Evolutionary conservation across 2,329 filamentous ascomycete genomes (phyloP).

Genomic region (Nigrospora sphaerica): DNA sequence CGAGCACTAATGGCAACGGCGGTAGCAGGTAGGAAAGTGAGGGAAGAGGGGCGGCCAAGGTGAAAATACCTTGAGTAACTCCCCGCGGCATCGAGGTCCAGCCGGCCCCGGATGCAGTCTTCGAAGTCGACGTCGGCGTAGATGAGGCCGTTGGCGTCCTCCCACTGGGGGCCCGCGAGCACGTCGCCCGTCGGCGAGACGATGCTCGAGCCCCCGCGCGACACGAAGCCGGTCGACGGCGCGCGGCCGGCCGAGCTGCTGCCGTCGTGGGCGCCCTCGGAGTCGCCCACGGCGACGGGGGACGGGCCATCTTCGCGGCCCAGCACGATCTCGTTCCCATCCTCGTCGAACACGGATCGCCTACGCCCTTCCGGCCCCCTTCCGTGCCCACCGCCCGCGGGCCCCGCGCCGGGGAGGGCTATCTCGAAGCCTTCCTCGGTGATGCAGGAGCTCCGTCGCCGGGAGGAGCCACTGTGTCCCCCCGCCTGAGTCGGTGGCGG

Average conservation of each 20-base stretch:
- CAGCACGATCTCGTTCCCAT: constrained; percentile 49
- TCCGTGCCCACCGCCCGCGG: constrained; percentile 6
- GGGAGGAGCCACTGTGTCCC: not conserved
- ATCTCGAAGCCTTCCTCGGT: constrained; percentile 42
- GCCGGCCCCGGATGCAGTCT: constrained; percentile 72
- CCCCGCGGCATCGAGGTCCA: constrained; percentile 80
- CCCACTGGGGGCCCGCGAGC: constrained; percentile 76
- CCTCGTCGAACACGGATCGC: constrained; percentile 41
- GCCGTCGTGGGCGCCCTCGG: constrained; percentile 11
- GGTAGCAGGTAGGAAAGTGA: not conserved
- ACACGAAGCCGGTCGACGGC: constrained; percentile 39
- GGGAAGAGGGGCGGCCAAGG: not conserved
- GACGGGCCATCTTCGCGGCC: constrained; percentile 3
- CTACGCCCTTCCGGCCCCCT: constrained; percentile 19
- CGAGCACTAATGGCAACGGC: not conserved
- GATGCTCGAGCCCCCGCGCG: constrained; percentile 75
- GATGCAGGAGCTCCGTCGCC: constrained; percentile 31
- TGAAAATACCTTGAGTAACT: constrained; percentile 67
- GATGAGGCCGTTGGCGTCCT: constrained; percentile 62
- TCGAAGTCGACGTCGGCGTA: constrained; percentile 76
- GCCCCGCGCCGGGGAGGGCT: constrained; percentile 25
- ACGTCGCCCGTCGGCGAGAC: constrained; percentile 74
- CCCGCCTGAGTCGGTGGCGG: not conserved
- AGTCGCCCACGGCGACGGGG: constrained; percentile 11
- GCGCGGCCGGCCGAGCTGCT: not conserved